Base-by-base conservation (phyloP, 148 eudicot genomes). In the Rhododendron kiyosumense region DNA sequence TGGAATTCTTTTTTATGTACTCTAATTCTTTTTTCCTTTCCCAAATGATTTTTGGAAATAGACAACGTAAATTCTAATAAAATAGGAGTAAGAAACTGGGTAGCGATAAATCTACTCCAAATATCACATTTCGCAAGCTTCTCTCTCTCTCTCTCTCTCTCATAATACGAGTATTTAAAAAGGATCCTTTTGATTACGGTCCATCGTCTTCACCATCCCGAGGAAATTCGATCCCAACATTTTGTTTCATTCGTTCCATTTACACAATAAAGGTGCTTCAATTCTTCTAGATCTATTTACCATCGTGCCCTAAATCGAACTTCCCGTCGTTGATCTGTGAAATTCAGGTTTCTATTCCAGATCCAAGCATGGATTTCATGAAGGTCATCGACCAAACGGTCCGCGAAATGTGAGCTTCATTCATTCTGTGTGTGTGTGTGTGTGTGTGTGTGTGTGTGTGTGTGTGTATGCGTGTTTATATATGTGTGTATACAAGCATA, bases 371-470 rank as follows among this genome's bases (percentile, higher is more conserved):
- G 99, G 99, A 96, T 94, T 95, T 97, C 89, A 95, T 95, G 96
- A 95, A 97, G 94, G 99, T 95, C 61, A 59, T 97, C 86, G 99
- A 97, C 91, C 98, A 97, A 92, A 92, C 99, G 61, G 98, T 95
- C 49, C 95, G 98, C 57, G 98, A 97, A 91, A 94, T 97, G 99
- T 94, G 87, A 90, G 86, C 73, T 57, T 45, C 24, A 0, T 41
- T 61, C 45, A 57, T 81, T 52, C 84, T 77, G n/a, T 65, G 36
- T n/a, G n/a, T n/a, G n/a, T n/a, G n/a, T n/a, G n/a, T n/a, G n/a
- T n/a, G n/a, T n/a, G n/a, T n/a, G n/a, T n/a, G n/a, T n/a, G n/a
- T n/a, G n/a, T n/a, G n/a, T n/a, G n/a, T n/a, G n/a, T n/a, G n/a
- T n/a, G n/a, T n/a, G n/a, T n/a, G 6, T 54, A 54, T 54, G 20